These are phyloP conservation scores for Leccinum imitatum DNA, from an alignment of 768 basidiomycete genomes.

Conservation along the genomic window DNA sequence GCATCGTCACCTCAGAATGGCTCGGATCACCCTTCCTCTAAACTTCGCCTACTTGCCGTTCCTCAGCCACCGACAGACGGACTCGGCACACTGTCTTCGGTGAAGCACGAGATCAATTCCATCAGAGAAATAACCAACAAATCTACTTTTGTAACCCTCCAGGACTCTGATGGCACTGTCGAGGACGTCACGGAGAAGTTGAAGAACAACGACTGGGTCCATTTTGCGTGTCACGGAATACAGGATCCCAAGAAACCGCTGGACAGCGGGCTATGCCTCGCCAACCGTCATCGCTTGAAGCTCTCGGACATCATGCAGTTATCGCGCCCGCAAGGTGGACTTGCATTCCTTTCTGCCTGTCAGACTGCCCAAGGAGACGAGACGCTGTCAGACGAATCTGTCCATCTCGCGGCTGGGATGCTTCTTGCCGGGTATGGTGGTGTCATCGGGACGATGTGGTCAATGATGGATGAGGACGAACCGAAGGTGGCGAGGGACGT, in stretches of 20 bases:
- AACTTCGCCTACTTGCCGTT: neutral
- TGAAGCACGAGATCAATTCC: neutral
- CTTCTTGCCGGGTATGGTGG: neutral
- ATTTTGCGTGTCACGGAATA: neutral
- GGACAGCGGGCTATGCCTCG: neutral
- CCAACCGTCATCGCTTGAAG: neutral
- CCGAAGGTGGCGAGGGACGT: neutral
- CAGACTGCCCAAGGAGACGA: no score
- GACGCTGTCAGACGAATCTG: no score
- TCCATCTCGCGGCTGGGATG: no score
- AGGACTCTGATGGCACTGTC: neutral
- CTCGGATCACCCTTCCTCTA: neutral
- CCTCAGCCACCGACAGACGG: neutral
- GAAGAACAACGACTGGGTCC: neutral
- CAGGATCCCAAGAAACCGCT: neutral
- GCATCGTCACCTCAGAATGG: neutral
- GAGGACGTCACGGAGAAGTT: neutral
- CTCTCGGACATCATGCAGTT: neutral
- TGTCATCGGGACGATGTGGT: neutral
- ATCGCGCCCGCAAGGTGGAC: neutral
- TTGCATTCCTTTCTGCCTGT: neutral
- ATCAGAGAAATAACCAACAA: neutral
- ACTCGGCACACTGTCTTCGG: neutral
- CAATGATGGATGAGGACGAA: neutral
- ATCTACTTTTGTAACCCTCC: neutral